phyloP scores from a whole-genome alignment of 257 asterid genomes.

The Fraxinus pennsylvanica region DNA sequence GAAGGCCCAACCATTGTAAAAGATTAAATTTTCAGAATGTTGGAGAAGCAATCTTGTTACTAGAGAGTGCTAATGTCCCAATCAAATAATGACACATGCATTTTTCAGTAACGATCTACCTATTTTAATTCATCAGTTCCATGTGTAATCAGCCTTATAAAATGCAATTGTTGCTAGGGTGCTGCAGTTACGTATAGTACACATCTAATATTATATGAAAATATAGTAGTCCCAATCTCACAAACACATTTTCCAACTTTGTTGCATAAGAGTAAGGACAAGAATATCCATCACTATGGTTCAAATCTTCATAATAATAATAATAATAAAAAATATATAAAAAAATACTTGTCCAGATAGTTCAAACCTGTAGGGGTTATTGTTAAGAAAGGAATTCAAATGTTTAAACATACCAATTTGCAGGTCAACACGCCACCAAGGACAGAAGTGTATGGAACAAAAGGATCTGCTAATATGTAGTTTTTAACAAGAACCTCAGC shows the following conservation, averaged over 20 bases:
- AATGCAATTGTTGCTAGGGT: not conserved
- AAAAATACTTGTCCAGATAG: conserved; percentile 5
- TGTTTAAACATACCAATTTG: conserved; percentile 67
- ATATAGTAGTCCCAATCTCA: conserved; percentile 6
- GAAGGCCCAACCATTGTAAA: conserved; percentile 21
- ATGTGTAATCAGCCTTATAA: not conserved
- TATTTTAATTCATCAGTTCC: not conserved
- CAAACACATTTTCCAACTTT: conserved; percentile 1
- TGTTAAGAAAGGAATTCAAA: conserved; percentile 22
- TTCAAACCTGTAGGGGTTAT: conserved; percentile 13
- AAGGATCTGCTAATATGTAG: conserved; percentile 81
- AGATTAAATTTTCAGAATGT: conserved; percentile 11
- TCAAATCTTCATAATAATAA: not conserved
- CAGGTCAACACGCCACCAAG: conserved; percentile 70
- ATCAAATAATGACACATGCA: not conserved
- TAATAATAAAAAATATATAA: not conserved
- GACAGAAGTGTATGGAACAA: conserved; percentile 77
- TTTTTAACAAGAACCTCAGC: conserved; percentile 72
- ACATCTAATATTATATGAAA: not conserved
- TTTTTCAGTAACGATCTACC: not conserved
- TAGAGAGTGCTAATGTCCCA: not conserved
- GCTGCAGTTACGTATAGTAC: not conserved
- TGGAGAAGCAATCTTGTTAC: not conserved
- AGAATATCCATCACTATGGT: conserved; percentile 5
- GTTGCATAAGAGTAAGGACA: not conserved